A percentile compares a stretch with the other conserved stretches of the same genome.
Evolutionary conservation across 2,329 filamentous ascomycete species (phyloP).

Genomic region (Scytalidium lignicola): DNA sequence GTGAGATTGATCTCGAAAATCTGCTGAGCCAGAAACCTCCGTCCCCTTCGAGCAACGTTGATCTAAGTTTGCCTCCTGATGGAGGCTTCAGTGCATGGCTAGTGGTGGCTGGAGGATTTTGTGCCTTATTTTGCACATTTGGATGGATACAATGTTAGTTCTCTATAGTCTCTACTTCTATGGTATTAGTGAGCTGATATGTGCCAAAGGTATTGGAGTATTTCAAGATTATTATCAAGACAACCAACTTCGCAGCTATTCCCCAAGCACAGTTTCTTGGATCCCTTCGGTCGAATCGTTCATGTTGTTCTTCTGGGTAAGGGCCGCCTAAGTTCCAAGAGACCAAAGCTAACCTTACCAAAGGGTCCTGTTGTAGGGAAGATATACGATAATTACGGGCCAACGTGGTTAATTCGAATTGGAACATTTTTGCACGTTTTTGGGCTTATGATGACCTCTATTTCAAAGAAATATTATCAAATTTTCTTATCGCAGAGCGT

Average conservation of each 20-base stretch:
- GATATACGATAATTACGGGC: constrained; percentile 56
- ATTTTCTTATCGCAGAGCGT: constrained; percentile 35
- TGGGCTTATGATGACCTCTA: constrained; percentile 31
- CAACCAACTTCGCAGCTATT: too few relatives aligned
- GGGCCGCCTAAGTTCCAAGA: too few relatives aligned
- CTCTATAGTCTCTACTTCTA: too few relatives aligned
- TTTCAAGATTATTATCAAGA: constrained; percentile 33
- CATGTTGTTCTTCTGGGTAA: constrained; percentile 1
- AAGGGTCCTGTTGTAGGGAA: too few relatives aligned
- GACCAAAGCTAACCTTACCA: too few relatives aligned
- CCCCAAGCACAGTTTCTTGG: too few relatives aligned
- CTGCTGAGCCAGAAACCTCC: constrained; percentile 59
- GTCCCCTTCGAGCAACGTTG: too few relatives aligned
- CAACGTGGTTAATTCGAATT: constrained; percentile 43
- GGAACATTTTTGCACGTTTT: constrained; percentile 24
- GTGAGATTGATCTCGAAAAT: too few relatives aligned
- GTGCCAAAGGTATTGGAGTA: constrained; percentile 33
- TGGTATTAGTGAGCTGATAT: too few relatives aligned
- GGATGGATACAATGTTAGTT: constrained; percentile 39
- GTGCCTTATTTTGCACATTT: constrained; percentile 38
- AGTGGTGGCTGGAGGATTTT: constrained; percentile 42
- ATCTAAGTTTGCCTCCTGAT: constrained; percentile 39
- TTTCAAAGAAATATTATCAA: constrained; percentile 32
- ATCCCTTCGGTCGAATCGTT: too few relatives aligned
- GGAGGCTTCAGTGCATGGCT: constrained; percentile 52